phyloP scores from a whole-genome alignment of 2,329 filamentous ascomycete genomes.

The Ceratocystis papillata region DNA sequence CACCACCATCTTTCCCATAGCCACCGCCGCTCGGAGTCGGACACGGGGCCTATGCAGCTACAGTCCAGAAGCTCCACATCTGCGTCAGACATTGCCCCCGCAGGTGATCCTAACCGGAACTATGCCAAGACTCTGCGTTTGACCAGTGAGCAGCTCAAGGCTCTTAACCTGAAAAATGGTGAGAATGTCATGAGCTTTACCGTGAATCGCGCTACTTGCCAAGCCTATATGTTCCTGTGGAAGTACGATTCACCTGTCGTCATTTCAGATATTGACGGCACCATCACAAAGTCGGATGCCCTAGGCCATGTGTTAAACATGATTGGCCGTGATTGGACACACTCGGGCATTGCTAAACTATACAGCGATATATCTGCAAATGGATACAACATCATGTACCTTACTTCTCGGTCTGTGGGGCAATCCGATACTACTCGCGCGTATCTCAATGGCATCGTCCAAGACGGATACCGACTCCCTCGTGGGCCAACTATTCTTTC shows the following conservation, averaged over 20 bases:
- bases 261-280: constrained; percentile 97
- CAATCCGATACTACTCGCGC: constrained; percentile 83
- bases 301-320: constrained; percentile 90
- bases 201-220: constrained; percentile 87
- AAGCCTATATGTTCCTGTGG: constrained; percentile 90
- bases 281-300: constrained; percentile 95
- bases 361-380: constrained; percentile 93
- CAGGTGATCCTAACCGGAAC: constrained; percentile 64
- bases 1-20: constrained; percentile 26
- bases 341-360: constrained; percentile 88
- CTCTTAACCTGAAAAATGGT: constrained; percentile 69
- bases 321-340: constrained; percentile 96
- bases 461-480: constrained; percentile 77
- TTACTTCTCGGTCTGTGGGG: constrained; percentile 87
- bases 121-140: constrained; percentile 94
- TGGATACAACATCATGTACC: constrained; percentile 97
- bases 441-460: constrained; percentile 79
- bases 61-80: constrained; percentile 36
- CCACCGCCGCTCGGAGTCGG: constrained; percentile 58
- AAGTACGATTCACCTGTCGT: constrained; percentile 83
- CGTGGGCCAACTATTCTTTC: constrained; percentile 90
- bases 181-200: constrained; percentile 92
- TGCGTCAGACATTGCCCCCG: constrained; percentile 53
- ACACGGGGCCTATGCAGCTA: constrained; percentile 43
- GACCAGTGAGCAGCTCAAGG: constrained; percentile 90